Evolutionary conservation across 2,329 filamentous ascomycete species (phyloP), one percentile per base, ranked within the genome.

Genomic region (Cladosporium sp.): DNA sequence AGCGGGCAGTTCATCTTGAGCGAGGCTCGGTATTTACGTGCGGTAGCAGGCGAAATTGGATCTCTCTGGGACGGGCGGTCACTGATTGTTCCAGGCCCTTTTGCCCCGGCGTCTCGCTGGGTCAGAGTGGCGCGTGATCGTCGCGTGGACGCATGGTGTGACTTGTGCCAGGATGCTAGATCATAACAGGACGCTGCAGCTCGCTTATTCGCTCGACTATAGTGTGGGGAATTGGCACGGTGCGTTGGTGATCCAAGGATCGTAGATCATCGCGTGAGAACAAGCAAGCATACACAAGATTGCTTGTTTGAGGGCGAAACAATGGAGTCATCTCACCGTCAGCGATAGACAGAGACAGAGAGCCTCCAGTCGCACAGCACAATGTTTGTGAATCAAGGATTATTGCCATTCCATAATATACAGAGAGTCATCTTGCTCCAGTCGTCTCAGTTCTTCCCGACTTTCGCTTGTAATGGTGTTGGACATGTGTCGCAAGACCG

Each of bases 401-500:
- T 43, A 55, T 38, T 55, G 40, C 52, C 52, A 55, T 47, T 47
- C 39, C 8, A 8, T 34, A 9, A 55, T 55, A 47, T 55, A 55
- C 9, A 55, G 25, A 12, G 28, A 22, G 15, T 55, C 52, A 25
- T 55, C 40, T 9, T 25, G 52, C 20, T 55, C 52, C 20, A 55
- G 30, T 8, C 52, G 39, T 25, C 37, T 30, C 3, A 55, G 40
- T 39, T 58, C 55, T 1, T 43, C 40, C 15, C 45, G 30, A 17
- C 51, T 25, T 11, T 43, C 38, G 47, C 47, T 43, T 14, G 47
- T 42, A 22, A 25, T 30, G 37, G 25, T 11, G n/a, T 39, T 58
- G 14, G 47, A 58, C 47, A 58, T 19, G 19, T 19, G 45, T 28
- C 49, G 67, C 11, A 73, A 61, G 11, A 65, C 58, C 15, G 59